phyloP scores from a whole-genome alignment of 495 filamentous ascomycete species.

The Pseudomonodictys pantanalensis region DNA sequence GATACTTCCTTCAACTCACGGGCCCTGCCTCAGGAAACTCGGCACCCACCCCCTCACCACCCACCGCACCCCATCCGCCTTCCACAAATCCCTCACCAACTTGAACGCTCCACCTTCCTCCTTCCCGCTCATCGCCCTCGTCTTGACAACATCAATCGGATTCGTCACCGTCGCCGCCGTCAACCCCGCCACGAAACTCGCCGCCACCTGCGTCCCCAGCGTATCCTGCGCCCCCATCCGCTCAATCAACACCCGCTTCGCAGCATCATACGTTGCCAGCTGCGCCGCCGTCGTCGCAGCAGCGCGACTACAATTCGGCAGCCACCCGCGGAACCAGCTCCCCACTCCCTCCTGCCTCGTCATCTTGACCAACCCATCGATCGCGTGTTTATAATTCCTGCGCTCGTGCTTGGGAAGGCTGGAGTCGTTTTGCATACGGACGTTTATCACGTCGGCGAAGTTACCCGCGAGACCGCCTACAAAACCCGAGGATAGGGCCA shows the following conservation, averaged over 20 bases:
- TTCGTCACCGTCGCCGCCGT: conserved; percentile 93
- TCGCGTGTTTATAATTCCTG: conserved; percentile 82
- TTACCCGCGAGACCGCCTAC: conserved; percentile 88
- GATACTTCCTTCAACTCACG: conserved; percentile 27
- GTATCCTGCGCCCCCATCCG: conserved; percentile 69
- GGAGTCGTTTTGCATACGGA: conserved; percentile 96
- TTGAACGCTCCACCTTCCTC: conserved; percentile 44
- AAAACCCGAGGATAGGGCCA: conserved; percentile 80
- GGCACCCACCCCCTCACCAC: conserved; percentile 97
- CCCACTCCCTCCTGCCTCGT: conserved; percentile 68
- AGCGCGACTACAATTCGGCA: conserved; percentile 85
- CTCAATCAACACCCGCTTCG: conserved; percentile 72
- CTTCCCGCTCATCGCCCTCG: conserved; percentile 79
- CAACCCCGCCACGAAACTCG: conserved; percentile 82
- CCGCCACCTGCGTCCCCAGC: conserved; percentile 78
- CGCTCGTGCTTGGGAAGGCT: conserved; percentile 69
- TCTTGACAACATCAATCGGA: conserved; percentile 97
- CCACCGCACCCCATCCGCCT: conserved; percentile 78
- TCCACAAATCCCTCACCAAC: conserved; percentile 58
- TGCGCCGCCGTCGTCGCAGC: conserved; percentile 92
- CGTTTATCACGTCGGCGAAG: conserved; percentile 92
- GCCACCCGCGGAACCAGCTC: conserved; percentile 85
- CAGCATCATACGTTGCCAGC: conserved; percentile 85
- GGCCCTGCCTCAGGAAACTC: conserved; percentile 83
- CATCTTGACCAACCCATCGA: conserved; percentile 86